Evolutionary conservation across 768 basidiomycete genomes (phyloP).

Genomic region (Thelephora aurantiotincta): DNA sequence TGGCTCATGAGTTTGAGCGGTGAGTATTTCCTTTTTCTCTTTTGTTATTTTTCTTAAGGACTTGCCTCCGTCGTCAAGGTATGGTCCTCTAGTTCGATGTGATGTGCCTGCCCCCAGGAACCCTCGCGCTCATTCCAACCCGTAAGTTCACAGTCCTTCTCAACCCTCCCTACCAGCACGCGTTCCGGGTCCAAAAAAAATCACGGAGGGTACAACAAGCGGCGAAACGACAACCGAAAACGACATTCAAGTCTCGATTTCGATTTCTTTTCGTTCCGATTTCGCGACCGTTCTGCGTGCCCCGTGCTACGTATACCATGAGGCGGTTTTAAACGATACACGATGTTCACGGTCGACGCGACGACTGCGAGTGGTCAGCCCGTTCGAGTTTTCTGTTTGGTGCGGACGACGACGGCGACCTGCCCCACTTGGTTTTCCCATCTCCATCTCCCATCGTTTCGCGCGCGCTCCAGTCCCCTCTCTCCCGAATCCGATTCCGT

Average conservation of each 20-base stretch:
- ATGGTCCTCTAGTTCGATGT: constrained; percentile 73
- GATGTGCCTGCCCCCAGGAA: constrained; percentile 83
- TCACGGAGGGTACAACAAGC: too few relatives aligned
- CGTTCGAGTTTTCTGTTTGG: too few relatives aligned
- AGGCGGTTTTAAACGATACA: too few relatives aligned
- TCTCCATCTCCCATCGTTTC: background rate
- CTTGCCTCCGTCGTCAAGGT: constrained; percentile 27
- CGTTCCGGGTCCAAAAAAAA: too few relatives aligned
- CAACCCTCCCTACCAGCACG: too few relatives aligned
- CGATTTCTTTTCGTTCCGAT: background rate
- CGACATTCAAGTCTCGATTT: constrained; percentile 7
- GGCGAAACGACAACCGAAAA: constrained; percentile 5
- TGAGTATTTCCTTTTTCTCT: constrained; percentile 14
- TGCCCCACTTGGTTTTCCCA: background rate
- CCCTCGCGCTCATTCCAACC: constrained; percentile 57
- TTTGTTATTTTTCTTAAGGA: background rate
- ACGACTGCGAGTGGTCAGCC: too few relatives aligned
- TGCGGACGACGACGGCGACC: constrained; percentile 1
- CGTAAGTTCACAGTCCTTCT: constrained; percentile 45
- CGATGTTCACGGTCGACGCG: too few relatives aligned
- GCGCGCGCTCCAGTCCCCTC: constrained; percentile 2
- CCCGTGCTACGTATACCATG: too few relatives aligned
- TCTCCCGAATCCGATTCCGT: constrained; percentile 16
- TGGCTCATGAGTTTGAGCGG: constrained; percentile 84
- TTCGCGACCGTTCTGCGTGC: background rate